Evolutionary conservation across 176 grass and related monocot genomes (phyloP).

Genomic region (Musa itinerans): DNA sequence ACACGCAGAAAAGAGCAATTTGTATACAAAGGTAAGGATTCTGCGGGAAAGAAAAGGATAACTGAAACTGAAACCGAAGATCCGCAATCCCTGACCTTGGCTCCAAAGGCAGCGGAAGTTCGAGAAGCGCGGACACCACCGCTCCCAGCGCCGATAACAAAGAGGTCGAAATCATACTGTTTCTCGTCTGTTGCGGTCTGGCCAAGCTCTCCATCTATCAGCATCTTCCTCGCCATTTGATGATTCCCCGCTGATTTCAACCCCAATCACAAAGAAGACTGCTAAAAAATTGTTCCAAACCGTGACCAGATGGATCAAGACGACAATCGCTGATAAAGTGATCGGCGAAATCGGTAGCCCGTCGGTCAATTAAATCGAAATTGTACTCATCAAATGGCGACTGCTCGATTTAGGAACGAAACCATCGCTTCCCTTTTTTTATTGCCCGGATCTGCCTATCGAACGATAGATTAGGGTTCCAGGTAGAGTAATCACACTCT

Average conservation of each 20-base stretch:
- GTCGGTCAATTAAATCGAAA: neutral
- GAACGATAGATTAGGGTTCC: neutral
- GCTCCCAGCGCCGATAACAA: slow-evolving; percentile 92
- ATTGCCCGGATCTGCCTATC: neutral
- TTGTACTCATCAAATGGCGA: neutral
- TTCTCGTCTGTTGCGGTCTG: slow-evolving; percentile 7
- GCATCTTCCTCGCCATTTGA: slow-evolving; percentile 89
- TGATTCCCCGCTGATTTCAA: neutral
- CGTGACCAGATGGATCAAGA: too few relatives aligned
- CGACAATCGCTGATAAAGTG: too few relatives aligned
- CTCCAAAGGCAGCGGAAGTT: slow-evolving; percentile 62
- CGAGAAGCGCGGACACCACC: slow-evolving; percentile 87
- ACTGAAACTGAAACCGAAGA: too few relatives aligned
- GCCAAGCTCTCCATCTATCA: slow-evolving; percentile 48
- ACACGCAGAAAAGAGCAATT: neutral
- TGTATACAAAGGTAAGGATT: too few relatives aligned
- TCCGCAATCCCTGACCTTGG: slow-evolving; percentile 42
- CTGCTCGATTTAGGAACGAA: neutral
- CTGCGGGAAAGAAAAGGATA: too few relatives aligned
- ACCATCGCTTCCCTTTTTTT: neutral
- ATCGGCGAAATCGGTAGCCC: neutral
- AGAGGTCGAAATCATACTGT: slow-evolving; percentile 70
- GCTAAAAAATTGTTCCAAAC: too few relatives aligned
- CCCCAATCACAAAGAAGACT: neutral
- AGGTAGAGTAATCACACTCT: neutral